Conservation (phyloP, 2,329 filamentous ascomycete species). For the Colletotrichum musae region DNA sequence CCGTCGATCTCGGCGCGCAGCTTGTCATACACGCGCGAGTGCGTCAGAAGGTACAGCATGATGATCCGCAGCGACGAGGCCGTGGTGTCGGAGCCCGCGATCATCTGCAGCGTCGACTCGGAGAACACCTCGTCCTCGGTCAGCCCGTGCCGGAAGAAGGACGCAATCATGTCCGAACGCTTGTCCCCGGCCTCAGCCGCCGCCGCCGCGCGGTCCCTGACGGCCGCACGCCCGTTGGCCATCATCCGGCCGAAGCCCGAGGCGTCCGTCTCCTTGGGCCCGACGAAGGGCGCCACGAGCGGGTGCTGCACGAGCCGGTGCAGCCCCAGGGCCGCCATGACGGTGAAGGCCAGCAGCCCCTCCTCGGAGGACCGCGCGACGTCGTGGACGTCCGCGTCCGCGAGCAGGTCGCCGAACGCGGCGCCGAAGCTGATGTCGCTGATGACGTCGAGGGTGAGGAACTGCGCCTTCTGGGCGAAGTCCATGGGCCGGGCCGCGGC, state of each 20-base stretch:
- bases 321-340: constrained; percentile 34
- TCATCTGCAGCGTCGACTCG: constrained; percentile 47
- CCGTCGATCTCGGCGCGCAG: constrained; percentile 65
- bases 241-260: constrained; percentile 40
- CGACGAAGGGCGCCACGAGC: constrained; percentile 27
- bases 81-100: constrained; percentile 54
- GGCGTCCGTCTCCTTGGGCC: constrained; percentile 39
- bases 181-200: constrained; percentile 31
- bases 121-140: constrained; percentile 48
- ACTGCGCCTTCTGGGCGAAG: constrained; percentile 62
- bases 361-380: constrained; percentile 61
- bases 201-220: constrained; percentile 21
- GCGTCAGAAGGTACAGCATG: constrained; percentile 66
- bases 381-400: constrained; percentile 61
- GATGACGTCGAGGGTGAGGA: constrained; percentile 69
- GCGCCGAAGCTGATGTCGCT: constrained; percentile 66
- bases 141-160: constrained; percentile 61
- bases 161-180: constrained; percentile 37
- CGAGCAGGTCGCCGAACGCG: constrained; percentile 61
- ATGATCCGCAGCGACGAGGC: constrained; percentile 57
- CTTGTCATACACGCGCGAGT: constrained; percentile 60
- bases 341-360: constrained; percentile 41
- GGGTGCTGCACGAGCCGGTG: constrained; percentile 32
- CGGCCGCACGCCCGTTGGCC: constrained; percentile 42
- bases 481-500: constrained; percentile 55